These are phyloP conservation scores for Pythium guiyangense DNA, from an alignment of 352 stramenopile species.

Conservation along the genomic window DNA sequence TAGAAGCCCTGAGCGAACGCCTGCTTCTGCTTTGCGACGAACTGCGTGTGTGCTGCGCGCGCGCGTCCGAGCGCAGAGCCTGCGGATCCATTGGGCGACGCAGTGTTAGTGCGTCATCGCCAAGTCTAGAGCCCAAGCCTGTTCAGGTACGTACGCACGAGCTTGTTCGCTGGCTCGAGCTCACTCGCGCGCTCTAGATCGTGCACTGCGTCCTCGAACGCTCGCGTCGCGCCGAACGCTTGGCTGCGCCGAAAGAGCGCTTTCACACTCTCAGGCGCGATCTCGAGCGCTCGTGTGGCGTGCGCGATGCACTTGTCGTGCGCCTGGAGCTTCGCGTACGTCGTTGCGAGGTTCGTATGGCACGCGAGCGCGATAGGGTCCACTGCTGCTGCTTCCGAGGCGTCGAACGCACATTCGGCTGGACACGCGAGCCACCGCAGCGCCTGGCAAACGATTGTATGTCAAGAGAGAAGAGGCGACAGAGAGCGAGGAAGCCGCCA, in stretches of 20 bases:
- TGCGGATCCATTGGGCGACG: neutral
- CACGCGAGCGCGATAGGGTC: slow-evolving; percentile 36
- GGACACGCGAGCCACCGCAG: slow-evolving; percentile 56
- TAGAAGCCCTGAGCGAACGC: slow-evolving; percentile 33
- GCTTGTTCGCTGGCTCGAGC: slow-evolving; percentile 38
- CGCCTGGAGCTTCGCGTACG: slow-evolving; percentile 41
- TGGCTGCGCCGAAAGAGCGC: slow-evolving; percentile 65
- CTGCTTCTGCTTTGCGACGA: slow-evolving; percentile 34
- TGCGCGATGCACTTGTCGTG: slow-evolving; percentile 45
- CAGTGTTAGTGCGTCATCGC: neutral
- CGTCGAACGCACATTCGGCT: slow-evolving; percentile 28
- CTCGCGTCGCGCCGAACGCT: slow-evolving; percentile 44
- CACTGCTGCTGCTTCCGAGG: slow-evolving; percentile 26
- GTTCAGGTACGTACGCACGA: slow-evolving; percentile 23
- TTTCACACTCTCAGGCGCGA: slow-evolving; percentile 49
- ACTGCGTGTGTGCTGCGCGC: slow-evolving; percentile 24
- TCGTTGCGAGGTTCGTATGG: slow-evolving; percentile 60
- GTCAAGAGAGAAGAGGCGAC: neutral
- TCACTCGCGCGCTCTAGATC: slow-evolving; percentile 37
- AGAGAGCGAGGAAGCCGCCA: neutral
- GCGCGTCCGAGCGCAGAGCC: slow-evolving; percentile 25
- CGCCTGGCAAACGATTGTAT: slow-evolving; percentile 19
- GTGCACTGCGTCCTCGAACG: slow-evolving; percentile 47
- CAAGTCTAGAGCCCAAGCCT: neutral
- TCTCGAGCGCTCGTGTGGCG: slow-evolving; percentile 35